Evolutionary conservation across 208 protist species (phyloP).

Genomic region (Chromosphaera perkinsii): DNA sequence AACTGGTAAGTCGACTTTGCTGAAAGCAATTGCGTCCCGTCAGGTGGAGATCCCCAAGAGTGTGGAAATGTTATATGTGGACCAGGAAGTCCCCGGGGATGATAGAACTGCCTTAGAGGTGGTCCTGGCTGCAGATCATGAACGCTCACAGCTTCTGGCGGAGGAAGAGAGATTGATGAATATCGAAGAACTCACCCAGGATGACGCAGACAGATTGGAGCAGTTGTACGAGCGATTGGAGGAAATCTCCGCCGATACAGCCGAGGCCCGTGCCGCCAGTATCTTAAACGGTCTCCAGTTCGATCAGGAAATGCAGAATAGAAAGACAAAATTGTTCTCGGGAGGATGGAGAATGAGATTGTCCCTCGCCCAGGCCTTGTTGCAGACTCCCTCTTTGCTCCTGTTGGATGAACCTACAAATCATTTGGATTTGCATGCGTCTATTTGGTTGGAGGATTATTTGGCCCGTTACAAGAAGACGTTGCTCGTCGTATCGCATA

Average conservation of each 20-base stretch:
- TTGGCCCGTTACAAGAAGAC: constrained; percentile 50
- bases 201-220: background rate
- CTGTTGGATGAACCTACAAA: constrained; percentile 93
- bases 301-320: constrained; percentile 54
- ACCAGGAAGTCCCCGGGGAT: constrained; percentile 9
- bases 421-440: constrained; percentile 49
- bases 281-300: constrained; percentile 91
- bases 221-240: constrained; percentile 9
- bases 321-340: constrained; percentile 57
- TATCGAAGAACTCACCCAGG: constrained; percentile 1
- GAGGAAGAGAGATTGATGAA: constrained; percentile 41
- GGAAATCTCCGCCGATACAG: constrained; percentile 8
- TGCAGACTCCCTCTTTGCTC: constrained; percentile 81
- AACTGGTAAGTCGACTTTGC: constrained; percentile 25
- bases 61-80: constrained; percentile 7
- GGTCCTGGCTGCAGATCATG: constrained; percentile 49
- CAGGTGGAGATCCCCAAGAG: constrained; percentile 35
- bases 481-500: constrained; percentile 90
- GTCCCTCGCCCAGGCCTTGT: constrained; percentile 85
- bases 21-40: constrained; percentile 12
- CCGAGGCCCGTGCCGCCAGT: constrained; percentile 59
- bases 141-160: constrained; percentile 37
- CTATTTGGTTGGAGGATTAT: constrained; percentile 76
- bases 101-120: constrained; percentile 50
- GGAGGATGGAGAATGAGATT: constrained; percentile 96